phyloP scores from a whole-genome alignment of 108 stramenopile genomes.

The Cyclotella atomus region DNA sequence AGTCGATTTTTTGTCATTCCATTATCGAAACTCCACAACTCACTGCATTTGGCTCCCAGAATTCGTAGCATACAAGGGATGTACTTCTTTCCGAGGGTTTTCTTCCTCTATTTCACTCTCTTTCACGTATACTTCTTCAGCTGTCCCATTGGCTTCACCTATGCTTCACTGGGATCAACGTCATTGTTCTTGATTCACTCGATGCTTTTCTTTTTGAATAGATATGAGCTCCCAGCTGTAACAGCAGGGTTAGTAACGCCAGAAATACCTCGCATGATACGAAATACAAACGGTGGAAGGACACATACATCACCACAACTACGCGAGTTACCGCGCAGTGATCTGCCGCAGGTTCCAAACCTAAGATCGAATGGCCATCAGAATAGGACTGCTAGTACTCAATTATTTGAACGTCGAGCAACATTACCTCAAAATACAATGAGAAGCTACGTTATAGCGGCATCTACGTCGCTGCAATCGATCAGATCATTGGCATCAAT shows the following conservation, averaged over 20 bases:
- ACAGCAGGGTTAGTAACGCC: conserved; percentile 66
- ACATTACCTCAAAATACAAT: conserved; percentile 11
- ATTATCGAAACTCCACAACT: too few species aligned
- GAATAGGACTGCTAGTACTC: conserved; percentile 10
- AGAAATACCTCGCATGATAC: conserved; percentile 61
- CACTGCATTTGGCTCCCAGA: conserved; percentile 27
- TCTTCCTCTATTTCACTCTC: conserved; percentile 89
- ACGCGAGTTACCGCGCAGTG: background rate
- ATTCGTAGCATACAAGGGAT: conserved; percentile 71
- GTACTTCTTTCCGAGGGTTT: conserved; percentile 86
- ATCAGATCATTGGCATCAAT: conserved; percentile 41
- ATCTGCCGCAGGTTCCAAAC: conserved; percentile 4
- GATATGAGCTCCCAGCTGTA: conserved; percentile 89
- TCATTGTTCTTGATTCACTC: conserved; percentile 82
- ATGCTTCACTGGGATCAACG: conserved; percentile 78
- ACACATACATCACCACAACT: background rate
- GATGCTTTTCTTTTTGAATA: conserved; percentile 92
- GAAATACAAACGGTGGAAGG: background rate
- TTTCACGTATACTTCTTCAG: conserved; percentile 95
- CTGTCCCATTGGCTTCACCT: conserved; percentile 85
- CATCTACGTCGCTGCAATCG: conserved; percentile 42
- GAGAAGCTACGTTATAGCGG: conserved; percentile 42
- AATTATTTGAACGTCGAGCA: conserved; percentile 11
- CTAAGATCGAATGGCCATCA: background rate
- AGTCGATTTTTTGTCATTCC: conserved; percentile 1